Percentiles rank a stretch among this genome's conserved stretches.
phyloP scores from a whole-genome alignment of 148 eudicot species.

The Drosera capensis region DNA sequence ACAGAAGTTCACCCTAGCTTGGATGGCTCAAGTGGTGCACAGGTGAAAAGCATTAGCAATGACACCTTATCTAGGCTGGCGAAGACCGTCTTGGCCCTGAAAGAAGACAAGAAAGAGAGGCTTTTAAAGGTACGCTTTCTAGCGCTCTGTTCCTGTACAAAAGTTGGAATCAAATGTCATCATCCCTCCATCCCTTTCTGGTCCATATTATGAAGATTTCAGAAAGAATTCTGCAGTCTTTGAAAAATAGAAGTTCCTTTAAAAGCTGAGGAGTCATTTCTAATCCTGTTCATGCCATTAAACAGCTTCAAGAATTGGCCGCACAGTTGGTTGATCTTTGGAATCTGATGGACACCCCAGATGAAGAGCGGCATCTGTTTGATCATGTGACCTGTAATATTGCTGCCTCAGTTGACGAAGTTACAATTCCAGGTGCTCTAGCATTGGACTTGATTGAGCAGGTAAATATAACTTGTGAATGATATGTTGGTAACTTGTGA shows the following conservation, averaged over 20 bases:
- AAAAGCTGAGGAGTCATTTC: too few relatives aligned
- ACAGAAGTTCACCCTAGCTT: slow-evolving; percentile 96
- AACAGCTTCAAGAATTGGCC: slow-evolving; percentile 92
- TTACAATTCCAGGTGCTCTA: slow-evolving; percentile 75
- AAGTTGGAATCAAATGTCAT: too few relatives aligned
- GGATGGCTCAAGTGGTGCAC: slow-evolving; percentile 66
- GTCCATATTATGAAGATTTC: too few relatives aligned
- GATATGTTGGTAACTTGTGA: too few relatives aligned
- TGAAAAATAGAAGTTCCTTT: too few relatives aligned
- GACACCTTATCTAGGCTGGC: slow-evolving; percentile 66
- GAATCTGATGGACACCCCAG: slow-evolving; percentile 88
- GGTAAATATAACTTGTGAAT: slow-evolving; percentile 22
- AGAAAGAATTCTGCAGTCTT: too few relatives aligned
- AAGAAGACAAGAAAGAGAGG: slow-evolving; percentile 81
- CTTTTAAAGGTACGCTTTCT: slow-evolving; percentile 62
- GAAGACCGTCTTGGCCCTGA: slow-evolving; percentile 58
- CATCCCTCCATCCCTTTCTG: too few relatives aligned
- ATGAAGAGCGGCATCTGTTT: slow-evolving; percentile 65
- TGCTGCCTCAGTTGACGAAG: slow-evolving; percentile 81
- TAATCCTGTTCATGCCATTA: too few relatives aligned
- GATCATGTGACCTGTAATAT: slow-evolving; percentile 92
- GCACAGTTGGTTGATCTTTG: slow-evolving; percentile 77
- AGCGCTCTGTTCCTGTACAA: too few relatives aligned
- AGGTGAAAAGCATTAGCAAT: slow-evolving; percentile 84
- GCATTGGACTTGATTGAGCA: slow-evolving; percentile 86